Base-by-base conservation (phyloP, 495 filamentous ascomycete genomes). In the Aspergillus diversus region DNA sequence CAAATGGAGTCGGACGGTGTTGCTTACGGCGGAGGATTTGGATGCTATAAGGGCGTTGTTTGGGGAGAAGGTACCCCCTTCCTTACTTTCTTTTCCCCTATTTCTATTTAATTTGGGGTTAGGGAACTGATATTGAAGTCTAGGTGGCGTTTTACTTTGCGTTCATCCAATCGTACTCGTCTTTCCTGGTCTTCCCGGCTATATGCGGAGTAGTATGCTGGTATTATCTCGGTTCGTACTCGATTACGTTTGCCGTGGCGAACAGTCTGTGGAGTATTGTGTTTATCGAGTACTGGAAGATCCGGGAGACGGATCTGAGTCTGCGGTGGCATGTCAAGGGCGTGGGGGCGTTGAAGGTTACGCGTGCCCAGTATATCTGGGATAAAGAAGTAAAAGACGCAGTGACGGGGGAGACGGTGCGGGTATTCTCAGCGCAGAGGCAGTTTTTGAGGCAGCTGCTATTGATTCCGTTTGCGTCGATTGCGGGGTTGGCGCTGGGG, bases 271-370 rank as follows among this genome's bases (percentile, higher is more conserved):
- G 92, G 93, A 89, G 88, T 46, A 85, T 96, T 7, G 79, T 92
- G 15, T 98, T 99, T 67, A 89, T 96, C 31, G 95, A 99, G 75
- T 97, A 90, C 72, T 99, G 95, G 95, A 96, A 95, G 78, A 88
- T 91, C 60, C 93, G 95, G 73, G 92, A 99, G 75, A 79, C 88
- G 3, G 95, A 99, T 72, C 80, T 99, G 5, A 89, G 88, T n/a
- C 83, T 97, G 32, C 87, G 92, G 54, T 99, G 95, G 95, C 90
- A 89, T 4, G 93, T 97, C 21, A 87, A 89, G 34, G 90, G 90
- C 9, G 93, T 96, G 15, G 91, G 90, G 7, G 82, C 80, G 34
- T 89, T 98, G 47, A 92, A 97, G 73, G 85, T 84, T 16, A 90
- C 89, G 49, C 83, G 93, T 31, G 77, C 86, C 35, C 84, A 92